These are phyloP conservation scores for Globisporangium polare DNA, from an alignment of 352 stramenopile species.

Conservation along the genomic window DNA sequence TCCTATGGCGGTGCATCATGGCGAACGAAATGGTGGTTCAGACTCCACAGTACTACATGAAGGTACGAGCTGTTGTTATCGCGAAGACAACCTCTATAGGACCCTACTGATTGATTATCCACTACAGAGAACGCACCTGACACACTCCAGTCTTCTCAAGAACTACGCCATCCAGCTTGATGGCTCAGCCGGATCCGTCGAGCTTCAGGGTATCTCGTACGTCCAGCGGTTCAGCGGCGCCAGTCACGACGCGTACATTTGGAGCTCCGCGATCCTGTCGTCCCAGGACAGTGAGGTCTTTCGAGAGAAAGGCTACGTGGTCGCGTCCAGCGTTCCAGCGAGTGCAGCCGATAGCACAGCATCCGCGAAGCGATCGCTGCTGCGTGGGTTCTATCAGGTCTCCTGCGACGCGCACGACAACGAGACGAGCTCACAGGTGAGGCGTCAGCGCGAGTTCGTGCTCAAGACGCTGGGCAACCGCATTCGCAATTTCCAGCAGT, in stretches of 20 bases:
- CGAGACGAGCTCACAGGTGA: background rate
- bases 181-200: background rate
- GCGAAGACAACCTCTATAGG: too few relatives aligned
- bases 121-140: background rate
- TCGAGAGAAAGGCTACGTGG: slow-evolving; percentile 1
- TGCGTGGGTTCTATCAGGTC: background rate
- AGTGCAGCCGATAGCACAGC: too few relatives aligned
- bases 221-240: background rate
- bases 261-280: slow-evolving; percentile 1
- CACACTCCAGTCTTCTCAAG: slow-evolving; percentile 1
- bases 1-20: slow-evolving; percentile 3
- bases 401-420: background rate
- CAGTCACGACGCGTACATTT: background rate
- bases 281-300: background rate
- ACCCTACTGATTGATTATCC: background rate
- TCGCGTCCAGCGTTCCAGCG: background rate
- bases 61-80: background rate
- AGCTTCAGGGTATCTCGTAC: slow-evolving; percentile 8
- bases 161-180: background rate
- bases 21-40: background rate
- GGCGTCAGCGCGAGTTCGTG: slow-evolving; percentile 6
- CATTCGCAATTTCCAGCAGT: slow-evolving; percentile 6
- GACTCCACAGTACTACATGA: slow-evolving; percentile 8
- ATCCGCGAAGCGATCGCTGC: background rate
- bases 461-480: slow-evolving; percentile 7